Percentiles rank a stretch among this genome's conserved stretches.
phyloP scores from a whole-genome alignment of 106 monocot species.

The Acorus calamus region DNA sequence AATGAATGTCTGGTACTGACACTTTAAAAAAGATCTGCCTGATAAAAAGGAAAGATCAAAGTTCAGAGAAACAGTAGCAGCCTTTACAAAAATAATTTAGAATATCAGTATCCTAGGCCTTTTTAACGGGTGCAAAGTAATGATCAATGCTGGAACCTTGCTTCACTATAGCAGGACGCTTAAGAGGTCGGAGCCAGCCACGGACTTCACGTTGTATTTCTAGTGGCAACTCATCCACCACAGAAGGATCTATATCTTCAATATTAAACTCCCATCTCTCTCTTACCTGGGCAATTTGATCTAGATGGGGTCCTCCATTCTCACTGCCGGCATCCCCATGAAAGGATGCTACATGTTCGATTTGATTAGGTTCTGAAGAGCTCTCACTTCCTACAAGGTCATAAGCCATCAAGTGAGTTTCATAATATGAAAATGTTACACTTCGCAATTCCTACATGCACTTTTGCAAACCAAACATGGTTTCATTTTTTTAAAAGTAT shows the following conservation, averaged over 20 bases:
- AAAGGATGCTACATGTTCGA: neutral
- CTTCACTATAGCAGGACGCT: slow-evolving; percentile 36
- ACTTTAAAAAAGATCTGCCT: no score
- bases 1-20: no score
- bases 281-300: slow-evolving; percentile 8
- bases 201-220: slow-evolving; percentile 74
- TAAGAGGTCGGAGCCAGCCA: slow-evolving; percentile 50
- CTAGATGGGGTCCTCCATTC: neutral
- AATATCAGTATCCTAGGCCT: neutral
- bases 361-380: slow-evolving; percentile 9
- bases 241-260: slow-evolving; percentile 68
- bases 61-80: no score
- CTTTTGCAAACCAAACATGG: neutral
- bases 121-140: slow-evolving; percentile 52
- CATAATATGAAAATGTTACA: neutral
- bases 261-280: slow-evolving; percentile 36
- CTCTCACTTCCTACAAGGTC: slow-evolving; percentile 11
- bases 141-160: slow-evolving; percentile 37
- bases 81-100: no score
- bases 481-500: no score
- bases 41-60: no score
- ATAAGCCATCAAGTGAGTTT: neutral
- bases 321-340: neutral
- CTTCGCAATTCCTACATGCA: neutral
- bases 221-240: slow-evolving; percentile 66